Evolutionary conservation across 2,329 filamentous ascomycete genomes (phyloP).

Genomic region (Cladophialophora bantiana): DNA sequence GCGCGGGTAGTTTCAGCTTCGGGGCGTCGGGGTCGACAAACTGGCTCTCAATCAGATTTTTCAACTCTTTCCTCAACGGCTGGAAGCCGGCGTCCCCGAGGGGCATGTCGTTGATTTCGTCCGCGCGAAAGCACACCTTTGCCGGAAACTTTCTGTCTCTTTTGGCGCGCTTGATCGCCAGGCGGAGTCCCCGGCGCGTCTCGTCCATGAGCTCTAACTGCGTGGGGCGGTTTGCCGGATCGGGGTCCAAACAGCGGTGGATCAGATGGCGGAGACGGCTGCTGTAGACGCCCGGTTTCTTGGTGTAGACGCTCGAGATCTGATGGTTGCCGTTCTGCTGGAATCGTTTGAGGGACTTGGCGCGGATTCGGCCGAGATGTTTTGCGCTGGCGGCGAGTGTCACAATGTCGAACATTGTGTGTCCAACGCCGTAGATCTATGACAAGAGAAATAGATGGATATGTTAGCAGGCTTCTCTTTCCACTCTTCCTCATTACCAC

Average conservation of each 20-base stretch:
- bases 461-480: not conserved
- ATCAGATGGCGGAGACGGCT: constrained; percentile 27
- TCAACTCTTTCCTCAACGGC: not conserved
- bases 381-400: constrained; percentile 9
- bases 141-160: not conserved
- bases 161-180: constrained; percentile 17
- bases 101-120: constrained; percentile 37
- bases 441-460: not conserved
- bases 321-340: constrained; percentile 30
- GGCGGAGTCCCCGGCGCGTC: constrained; percentile 19
- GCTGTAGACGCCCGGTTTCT: constrained; percentile 25
- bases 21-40: constrained; percentile 31
- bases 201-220: constrained; percentile 30
- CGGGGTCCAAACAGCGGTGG: constrained; percentile 30
- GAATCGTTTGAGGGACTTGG: constrained; percentile 13
- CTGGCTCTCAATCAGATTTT: constrained; percentile 6
- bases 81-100: constrained; percentile 24
- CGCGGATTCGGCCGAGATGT: constrained; percentile 11
- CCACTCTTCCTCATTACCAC: not conserved
- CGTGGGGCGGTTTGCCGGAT: constrained; percentile 29
- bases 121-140: constrained; percentile 32
- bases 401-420: constrained; percentile 24
- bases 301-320: constrained; percentile 23
- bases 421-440: constrained; percentile 30
- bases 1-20: constrained; percentile 15